Evolutionary conservation across 176 grass and related monocot genomes (phyloP), one percentile per base, ranked within the genome.

Genomic region (Aegilops speltoides): DNA sequence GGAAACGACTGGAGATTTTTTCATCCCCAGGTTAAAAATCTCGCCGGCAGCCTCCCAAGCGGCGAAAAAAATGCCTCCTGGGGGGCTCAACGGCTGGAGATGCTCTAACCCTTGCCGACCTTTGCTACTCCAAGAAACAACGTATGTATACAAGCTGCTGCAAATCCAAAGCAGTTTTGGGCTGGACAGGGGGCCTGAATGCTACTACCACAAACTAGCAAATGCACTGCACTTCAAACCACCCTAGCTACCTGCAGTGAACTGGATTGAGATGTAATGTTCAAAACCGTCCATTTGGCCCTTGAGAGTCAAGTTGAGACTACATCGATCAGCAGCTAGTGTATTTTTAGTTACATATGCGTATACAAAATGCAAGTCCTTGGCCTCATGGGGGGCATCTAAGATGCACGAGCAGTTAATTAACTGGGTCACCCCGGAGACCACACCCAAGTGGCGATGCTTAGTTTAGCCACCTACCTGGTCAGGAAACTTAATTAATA

Each of bases 401-500:
- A 31, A 63, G 29, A 38, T 48, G n/a, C 40, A 26, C 43, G n/a
- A 25, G 1, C 32, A 69, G 19, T 22, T 59, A 59, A 59, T 22
- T 41, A 74, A 50, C 4, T 75, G 43, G 15, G 45, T 52, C 43
- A 31, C n/a, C 45, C 22, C 45, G 17, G 34, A 79, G 63, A 77
- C 24, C 43, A 61, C 54, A 54, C 6, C 41, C 82, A 56, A 79
- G 66, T 77, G 64, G 77, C 41, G 64, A 79, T 73, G 31, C 23
- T 76, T 50, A 76, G 26, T 81, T 54, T 81, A 81, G 15, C 62
- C 37, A 63, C 5, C 23, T 7, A 87, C 59, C 15, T 84, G 59
- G 65, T 54, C 66, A 90, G 46, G 52, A 36, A 62, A 56, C 78
- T 24, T 14, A 17, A 11, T 23, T 45, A 74, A 38, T 36, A 74